phyloP scores from a whole-genome alignment of 2,329 filamentous ascomycete genomes.

The Hysterium pulicare region DNA sequence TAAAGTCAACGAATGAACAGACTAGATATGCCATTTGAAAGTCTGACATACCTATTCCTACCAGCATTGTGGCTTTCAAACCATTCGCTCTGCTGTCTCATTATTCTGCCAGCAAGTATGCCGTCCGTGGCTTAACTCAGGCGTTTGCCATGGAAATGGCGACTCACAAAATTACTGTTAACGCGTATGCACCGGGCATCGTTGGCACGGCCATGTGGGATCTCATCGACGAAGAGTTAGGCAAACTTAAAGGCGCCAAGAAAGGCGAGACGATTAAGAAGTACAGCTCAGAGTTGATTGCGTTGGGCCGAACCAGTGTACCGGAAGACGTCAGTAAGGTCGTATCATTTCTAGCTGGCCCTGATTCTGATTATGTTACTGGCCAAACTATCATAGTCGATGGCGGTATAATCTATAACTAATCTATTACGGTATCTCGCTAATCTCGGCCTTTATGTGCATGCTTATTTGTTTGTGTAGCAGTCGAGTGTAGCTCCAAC shows the following conservation, averaged over 20 bases:
- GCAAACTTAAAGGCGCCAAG: conserved; percentile 48
- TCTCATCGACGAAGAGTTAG: conserved; percentile 60
- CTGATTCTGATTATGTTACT: conserved; percentile 62
- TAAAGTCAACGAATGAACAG: conserved; percentile 14
- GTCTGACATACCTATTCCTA: background rate
- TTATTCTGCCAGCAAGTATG: conserved; percentile 65
- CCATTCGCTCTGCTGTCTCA: conserved; percentile 58
- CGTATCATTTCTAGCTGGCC: conserved; percentile 59
- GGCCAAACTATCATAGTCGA: conserved; percentile 64
- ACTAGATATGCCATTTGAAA: background rate
- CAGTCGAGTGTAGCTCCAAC: too few species aligned
- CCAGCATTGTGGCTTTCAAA: conserved; percentile 57
- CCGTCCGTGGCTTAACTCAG: conserved; percentile 64
- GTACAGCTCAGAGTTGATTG: conserved; percentile 53
- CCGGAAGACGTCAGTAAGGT: conserved; percentile 62
- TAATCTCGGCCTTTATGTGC: too few species aligned
- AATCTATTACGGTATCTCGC: too few species aligned
- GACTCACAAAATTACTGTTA: conserved; percentile 61
- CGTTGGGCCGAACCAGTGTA: conserved; percentile 55
- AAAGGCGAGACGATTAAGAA: conserved; percentile 56
- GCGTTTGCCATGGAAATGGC: conserved; percentile 66
- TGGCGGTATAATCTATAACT: conserved; percentile 55
- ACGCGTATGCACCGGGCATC: conserved; percentile 66
- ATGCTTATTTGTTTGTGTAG: too few species aligned
- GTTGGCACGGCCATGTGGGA: conserved; percentile 69